These are phyloP conservation scores for Cutaneotrichosporon cavernicola DNA, from an alignment of 1,284 basidiomycete species.

Conservation along the genomic window DNA sequence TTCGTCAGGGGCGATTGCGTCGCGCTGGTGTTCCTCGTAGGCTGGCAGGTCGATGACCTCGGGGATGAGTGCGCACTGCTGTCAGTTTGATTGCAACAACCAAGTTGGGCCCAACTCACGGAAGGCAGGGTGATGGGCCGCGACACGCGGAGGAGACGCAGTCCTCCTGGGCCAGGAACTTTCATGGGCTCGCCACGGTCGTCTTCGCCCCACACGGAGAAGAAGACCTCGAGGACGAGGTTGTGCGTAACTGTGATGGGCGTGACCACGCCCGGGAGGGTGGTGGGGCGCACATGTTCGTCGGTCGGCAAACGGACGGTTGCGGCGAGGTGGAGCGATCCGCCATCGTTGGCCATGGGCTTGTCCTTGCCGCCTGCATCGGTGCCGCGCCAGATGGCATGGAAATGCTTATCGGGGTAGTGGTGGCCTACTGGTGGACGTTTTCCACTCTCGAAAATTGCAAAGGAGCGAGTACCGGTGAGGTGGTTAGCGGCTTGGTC, in stretches of 20 bases:
- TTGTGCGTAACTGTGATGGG: conserved; percentile 49
- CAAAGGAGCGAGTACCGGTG: conserved; percentile 20
- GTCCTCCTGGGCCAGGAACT: conserved; percentile 37
- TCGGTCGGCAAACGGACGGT: conserved; percentile 41
- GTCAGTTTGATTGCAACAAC: not conserved
- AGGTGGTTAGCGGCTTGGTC: conserved; percentile 22
- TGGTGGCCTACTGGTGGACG: conserved; percentile 21
- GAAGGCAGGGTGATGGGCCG: conserved; percentile 44
- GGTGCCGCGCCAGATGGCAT: conserved; percentile 34
- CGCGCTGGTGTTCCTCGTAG: conserved; percentile 17
- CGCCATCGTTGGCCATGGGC: conserved; percentile 21
- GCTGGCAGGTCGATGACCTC: conserved; percentile 20
- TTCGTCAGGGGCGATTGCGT: conserved; percentile 1
- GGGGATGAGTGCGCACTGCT: conserved; percentile 22
- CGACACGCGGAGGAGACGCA: conserved; percentile 44
- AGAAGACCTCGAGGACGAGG: conserved; percentile 48
- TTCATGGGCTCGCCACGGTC: conserved; percentile 30
- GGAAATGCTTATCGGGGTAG: conserved; percentile 24
- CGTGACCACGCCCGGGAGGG: conserved; percentile 38
- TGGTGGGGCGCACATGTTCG: conserved; percentile 38
- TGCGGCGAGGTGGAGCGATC: conserved; percentile 22
- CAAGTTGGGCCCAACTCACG: not conserved
- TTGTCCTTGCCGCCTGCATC: conserved; percentile 22
- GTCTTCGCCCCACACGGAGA: conserved; percentile 43
- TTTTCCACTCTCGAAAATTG: conserved; percentile 23